Conservation (phyloP, 257 asterid genomes). For the Cynanchum wilfordii region DNA sequence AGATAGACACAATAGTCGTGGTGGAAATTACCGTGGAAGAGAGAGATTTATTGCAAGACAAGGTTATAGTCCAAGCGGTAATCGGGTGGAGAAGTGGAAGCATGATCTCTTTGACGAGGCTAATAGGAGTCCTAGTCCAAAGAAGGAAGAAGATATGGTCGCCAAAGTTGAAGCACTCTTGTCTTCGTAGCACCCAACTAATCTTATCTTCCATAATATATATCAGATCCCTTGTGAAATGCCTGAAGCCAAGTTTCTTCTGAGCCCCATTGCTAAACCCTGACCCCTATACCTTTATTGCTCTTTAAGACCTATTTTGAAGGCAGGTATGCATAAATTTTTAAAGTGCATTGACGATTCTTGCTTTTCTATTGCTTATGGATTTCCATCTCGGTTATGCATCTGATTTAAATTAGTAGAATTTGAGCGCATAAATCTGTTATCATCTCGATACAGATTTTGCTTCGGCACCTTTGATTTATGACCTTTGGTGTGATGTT, state of each 20-base stretch:
- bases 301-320: not conserved
- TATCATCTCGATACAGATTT: not conserved
- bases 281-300: not conserved
- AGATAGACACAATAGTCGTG: constrained; percentile 30
- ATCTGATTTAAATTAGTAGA: too few relatives aligned
- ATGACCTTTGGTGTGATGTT: too few relatives aligned
- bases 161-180: constrained; percentile 79
- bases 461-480: not conserved
- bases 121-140: constrained; percentile 66
- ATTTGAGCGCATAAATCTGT: not conserved
- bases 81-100: constrained; percentile 76
- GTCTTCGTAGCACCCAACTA: constrained; percentile 34
- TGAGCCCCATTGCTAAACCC: not conserved
- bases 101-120: constrained; percentile 80
- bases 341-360: not conserved
- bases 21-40: constrained; percentile 38
- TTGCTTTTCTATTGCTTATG: not conserved
- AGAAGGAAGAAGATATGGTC: constrained; percentile 79
- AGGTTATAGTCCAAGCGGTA: constrained; percentile 40
- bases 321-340: not conserved
- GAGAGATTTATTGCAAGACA: constrained; percentile 44
- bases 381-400: not conserved
- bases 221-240: not conserved
- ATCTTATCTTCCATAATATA: not conserved
- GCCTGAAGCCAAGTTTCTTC: too few relatives aligned